These are phyloP conservation scores for Pseudogymnoascus sp. DNA, from an alignment of 2,329 filamentous ascomycete species.

Conservation along the genomic window DNA sequence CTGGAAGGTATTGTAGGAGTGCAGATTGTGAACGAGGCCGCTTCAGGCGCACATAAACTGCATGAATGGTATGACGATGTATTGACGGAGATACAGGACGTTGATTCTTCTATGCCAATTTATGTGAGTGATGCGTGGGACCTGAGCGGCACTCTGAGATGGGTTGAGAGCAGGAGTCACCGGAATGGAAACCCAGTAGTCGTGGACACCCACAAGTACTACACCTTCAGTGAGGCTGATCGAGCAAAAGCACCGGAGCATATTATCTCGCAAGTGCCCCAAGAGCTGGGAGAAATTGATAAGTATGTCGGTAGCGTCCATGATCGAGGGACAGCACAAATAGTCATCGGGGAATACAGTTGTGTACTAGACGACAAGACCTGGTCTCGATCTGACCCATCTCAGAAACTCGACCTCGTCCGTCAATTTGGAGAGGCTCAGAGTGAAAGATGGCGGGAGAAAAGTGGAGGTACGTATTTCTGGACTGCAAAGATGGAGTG, in stretches of 20 bases:
- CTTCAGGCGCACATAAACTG: constrained; percentile 40
- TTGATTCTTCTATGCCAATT: constrained; percentile 43
- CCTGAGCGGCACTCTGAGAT: constrained; percentile 36
- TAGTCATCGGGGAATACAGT: constrained; percentile 50
- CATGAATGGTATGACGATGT: constrained; percentile 48
- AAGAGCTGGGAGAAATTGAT: constrained; percentile 37
- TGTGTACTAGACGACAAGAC: constrained; percentile 45
- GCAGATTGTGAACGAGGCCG: constrained; percentile 50
- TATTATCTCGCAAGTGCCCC: constrained; percentile 37
- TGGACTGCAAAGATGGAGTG: constrained; percentile 55
- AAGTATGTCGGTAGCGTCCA: constrained; percentile 38
- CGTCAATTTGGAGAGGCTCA: constrained; percentile 41
- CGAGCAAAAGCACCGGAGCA: constrained; percentile 41
- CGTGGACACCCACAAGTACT: constrained; percentile 52
- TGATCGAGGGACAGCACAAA: constrained; percentile 40
- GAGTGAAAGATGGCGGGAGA: constrained; percentile 38
- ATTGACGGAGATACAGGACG: constrained; percentile 35
- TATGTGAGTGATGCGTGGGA: constrained; percentile 53
- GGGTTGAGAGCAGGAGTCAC: constrained; percentile 34
- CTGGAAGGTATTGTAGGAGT: constrained; percentile 40
- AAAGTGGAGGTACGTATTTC: constrained; percentile 45
- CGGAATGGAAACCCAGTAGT: constrained; percentile 36
- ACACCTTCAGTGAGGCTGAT: constrained; percentile 46
- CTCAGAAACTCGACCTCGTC: constrained; percentile 34
- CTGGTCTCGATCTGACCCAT: constrained; percentile 38